Conservation (phyloP, 2,329 filamentous ascomycete genomes). For the Penicillium sp. region DNA sequence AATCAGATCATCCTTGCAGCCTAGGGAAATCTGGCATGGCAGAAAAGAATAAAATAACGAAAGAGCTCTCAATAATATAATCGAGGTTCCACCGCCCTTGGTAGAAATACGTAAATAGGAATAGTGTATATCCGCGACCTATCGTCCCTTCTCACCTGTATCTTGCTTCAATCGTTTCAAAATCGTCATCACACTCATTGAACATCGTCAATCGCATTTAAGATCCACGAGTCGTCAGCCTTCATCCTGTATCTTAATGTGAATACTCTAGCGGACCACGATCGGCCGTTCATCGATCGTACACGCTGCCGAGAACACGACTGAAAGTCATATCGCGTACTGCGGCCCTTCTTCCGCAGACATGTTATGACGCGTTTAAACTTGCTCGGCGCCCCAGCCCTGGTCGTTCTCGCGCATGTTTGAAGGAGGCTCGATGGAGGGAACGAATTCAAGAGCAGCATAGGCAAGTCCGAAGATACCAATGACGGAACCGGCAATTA, state of each 20-base stretch:
- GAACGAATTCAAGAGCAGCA: conserved; percentile 74
- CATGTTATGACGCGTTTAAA: conserved; percentile 52
- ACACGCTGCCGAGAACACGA: neutral
- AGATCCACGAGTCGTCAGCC: conserved; percentile 11
- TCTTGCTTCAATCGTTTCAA: conserved; percentile 23
- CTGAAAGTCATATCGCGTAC: neutral
- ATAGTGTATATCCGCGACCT: neutral
- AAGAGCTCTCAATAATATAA: conserved; percentile 4
- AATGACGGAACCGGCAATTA: conserved; percentile 78
- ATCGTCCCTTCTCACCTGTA: conserved; percentile 2
- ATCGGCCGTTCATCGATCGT: conserved; percentile 5
- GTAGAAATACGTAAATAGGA: conserved; percentile 1
- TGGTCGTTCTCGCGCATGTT: conserved; percentile 81
- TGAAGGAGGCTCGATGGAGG: conserved; percentile 77
- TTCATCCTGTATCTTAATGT: conserved; percentile 9
- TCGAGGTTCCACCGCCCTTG: neutral
- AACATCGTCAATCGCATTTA: conserved; percentile 27
- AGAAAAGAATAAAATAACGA: conserved; percentile 3
- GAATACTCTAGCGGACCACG: conserved; percentile 5
- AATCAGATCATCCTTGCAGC: neutral
- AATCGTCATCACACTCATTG: conserved; percentile 29
- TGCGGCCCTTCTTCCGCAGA: neutral
- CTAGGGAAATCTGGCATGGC: neutral
- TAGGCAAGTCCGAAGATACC: conserved; percentile 81
- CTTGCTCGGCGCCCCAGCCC: conserved; percentile 78